Conservation (phyloP, 2,329 filamentous ascomycete genomes). For the Byssoonygena ceratinophila region DNA sequence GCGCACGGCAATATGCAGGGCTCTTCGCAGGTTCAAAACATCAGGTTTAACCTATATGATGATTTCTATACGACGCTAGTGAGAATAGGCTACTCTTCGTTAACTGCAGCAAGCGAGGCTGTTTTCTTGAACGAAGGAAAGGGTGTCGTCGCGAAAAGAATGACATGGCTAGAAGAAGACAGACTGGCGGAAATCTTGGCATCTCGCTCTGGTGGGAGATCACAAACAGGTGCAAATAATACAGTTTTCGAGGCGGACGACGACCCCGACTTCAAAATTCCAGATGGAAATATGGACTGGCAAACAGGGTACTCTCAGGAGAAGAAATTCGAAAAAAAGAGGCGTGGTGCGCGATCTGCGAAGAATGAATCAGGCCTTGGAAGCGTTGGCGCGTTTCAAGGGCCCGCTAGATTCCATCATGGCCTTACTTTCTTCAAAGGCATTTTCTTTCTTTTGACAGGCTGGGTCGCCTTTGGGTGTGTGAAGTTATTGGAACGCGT, state of each 20-base stretch:
- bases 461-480: constrained; percentile 47
- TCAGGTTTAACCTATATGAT: constrained; percentile 74
- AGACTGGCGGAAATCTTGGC: constrained; percentile 64
- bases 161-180: constrained; percentile 89
- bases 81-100: constrained; percentile 72
- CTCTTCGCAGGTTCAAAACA: constrained; percentile 69
- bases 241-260: constrained; percentile 23
- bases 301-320: constrained; percentile 39
- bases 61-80: constrained; percentile 91
- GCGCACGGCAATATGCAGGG: constrained; percentile 89
- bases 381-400: constrained; percentile 68
- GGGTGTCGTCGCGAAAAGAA: constrained; percentile 58
- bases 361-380: constrained; percentile 36
- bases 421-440: constrained; percentile 63
- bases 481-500: constrained; percentile 47
- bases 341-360: constrained; percentile 26
- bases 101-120: constrained; percentile 89
- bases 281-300: constrained; percentile 29
- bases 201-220: constrained; percentile 27
- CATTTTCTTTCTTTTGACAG: constrained; percentile 56
- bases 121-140: constrained; percentile 90
- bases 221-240: constrained; percentile 7
- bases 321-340: constrained; percentile 35
- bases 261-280: constrained; percentile 28
- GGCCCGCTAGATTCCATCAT: constrained; percentile 66